A percentile compares a stretch with the other conserved stretches of the same genome.
Evolutionary conservation across 352 stramenopile species (phyloP).

Genomic region (Globisporangium cystogenes): DNA sequence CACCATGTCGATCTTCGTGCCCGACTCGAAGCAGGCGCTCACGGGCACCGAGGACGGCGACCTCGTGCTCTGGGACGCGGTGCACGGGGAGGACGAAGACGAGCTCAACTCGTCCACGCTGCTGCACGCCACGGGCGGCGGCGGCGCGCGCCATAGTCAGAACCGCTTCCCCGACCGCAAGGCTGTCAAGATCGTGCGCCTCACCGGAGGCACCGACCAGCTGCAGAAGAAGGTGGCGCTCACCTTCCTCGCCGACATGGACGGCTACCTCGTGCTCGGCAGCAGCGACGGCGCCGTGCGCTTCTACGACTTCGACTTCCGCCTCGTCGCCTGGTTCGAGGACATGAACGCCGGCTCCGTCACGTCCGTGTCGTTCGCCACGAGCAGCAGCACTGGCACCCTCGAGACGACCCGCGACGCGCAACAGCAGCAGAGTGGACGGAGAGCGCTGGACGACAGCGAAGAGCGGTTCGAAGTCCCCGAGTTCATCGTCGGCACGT

Average conservation of each 20-base stretch:
- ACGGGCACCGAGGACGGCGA: slow-evolving; percentile 85
- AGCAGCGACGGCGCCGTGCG: slow-evolving; percentile 87
- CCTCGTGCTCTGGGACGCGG: slow-evolving; percentile 84
- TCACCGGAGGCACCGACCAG: slow-evolving; percentile 37
- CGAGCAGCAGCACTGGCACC: slow-evolving; percentile 16
- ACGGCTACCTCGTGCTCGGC: slow-evolving; percentile 88
- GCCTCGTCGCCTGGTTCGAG: slow-evolving; percentile 92
- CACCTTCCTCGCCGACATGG: slow-evolving; percentile 68
- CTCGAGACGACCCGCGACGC: slow-evolving; percentile 14
- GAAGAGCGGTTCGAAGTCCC: slow-evolving; percentile 66
- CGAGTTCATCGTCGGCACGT: slow-evolving; percentile 90
- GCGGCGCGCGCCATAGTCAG: not conserved
- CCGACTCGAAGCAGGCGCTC: slow-evolving; percentile 76
- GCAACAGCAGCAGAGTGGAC: not conserved
- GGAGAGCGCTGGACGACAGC: slow-evolving; percentile 15
- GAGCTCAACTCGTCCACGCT: slow-evolving; percentile 14
- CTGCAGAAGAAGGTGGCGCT: slow-evolving; percentile 46
- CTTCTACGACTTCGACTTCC: slow-evolving; percentile 93
- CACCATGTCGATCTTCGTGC: slow-evolving; percentile 85
- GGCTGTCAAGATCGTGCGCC: slow-evolving; percentile 79
- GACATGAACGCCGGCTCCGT: slow-evolving; percentile 89
- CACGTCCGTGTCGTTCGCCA: slow-evolving; percentile 85
- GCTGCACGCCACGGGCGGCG: not conserved
- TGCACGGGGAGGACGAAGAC: slow-evolving; percentile 22
- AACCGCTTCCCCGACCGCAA: slow-evolving; percentile 54